Percentiles rank a stretch among this genome's conserved stretches.
These are phyloP conservation scores for Dactylella cylindrospora DNA, from an alignment of 2,329 filamentous ascomycete species.

Conservation along the genomic window DNA sequence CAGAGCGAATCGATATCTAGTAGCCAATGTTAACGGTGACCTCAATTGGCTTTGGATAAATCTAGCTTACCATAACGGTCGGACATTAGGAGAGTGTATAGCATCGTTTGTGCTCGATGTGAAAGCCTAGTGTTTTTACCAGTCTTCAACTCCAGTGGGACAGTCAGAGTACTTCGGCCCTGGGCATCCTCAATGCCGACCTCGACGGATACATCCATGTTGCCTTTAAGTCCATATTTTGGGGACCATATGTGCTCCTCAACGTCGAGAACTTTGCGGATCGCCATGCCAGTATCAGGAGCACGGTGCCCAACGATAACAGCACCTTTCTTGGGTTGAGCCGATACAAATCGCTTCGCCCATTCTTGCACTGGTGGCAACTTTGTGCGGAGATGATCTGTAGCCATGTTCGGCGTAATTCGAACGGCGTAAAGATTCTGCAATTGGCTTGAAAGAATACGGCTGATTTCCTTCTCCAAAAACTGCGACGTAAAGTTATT, in stretches of 20 bases:
- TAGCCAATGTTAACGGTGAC: conserved; percentile 13
- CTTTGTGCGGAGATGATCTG: conserved; percentile 78
- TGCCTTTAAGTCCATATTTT: conserved; percentile 94
- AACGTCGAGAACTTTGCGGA: conserved; percentile 91
- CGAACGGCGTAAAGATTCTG: conserved; percentile 89
- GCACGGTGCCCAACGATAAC: conserved; percentile 73
- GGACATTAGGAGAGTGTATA: conserved; percentile 89
- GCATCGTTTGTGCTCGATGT: conserved; percentile 88
- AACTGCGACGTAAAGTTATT: conserved; percentile 77
- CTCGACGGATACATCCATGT: conserved; percentile 95
- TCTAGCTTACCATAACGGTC: conserved; percentile 72
- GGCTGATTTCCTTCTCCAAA: conserved; percentile 67
- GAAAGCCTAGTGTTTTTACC: conserved; percentile 74
- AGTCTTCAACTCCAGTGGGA: conserved; percentile 94
- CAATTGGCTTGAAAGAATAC: conserved; percentile 72
- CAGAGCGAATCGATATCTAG: conserved; percentile 82
- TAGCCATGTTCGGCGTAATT: conserved; percentile 69
- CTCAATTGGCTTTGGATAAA: conserved; percentile 20
- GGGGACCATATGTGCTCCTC: conserved; percentile 99
- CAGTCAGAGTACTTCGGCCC: conserved; percentile 68
- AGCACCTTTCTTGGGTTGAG: conserved; percentile 68
- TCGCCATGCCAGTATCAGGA: conserved; percentile 74
- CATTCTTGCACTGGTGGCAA: conserved; percentile 78
- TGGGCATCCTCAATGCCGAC: conserved; percentile 73
- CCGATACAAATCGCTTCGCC: conserved; percentile 77